Conservation (phyloP, 345 rosid species). For the Eucalyptus regnans region DNA sequence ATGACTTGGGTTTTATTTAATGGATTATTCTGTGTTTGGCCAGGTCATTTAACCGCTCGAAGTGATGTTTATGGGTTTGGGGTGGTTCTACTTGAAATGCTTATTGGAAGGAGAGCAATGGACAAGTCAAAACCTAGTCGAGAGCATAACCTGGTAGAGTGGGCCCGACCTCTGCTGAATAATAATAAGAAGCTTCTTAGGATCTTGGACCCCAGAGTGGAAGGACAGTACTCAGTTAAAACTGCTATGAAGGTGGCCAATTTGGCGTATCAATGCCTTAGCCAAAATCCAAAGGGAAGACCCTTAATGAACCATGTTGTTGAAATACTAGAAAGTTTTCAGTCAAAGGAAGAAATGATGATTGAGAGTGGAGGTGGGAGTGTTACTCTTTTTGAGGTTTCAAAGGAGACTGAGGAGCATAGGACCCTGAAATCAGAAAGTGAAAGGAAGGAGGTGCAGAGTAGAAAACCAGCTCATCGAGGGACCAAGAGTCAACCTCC, state of each 20-base stretch:
- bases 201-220: constrained; percentile 89
- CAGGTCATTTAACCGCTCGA: constrained; percentile 92
- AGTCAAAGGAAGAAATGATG: constrained; percentile 16
- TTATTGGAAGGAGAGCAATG: constrained; percentile 88
- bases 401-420: background rate
- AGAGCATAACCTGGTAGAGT: constrained; percentile 90
- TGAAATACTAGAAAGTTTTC: constrained; percentile 53
- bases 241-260: constrained; percentile 63
- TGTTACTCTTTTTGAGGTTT: constrained; percentile 45
- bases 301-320: constrained; percentile 85
- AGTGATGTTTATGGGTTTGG: constrained; percentile 98
- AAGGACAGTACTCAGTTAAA: constrained; percentile 61
- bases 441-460: background rate
- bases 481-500: constrained; percentile 44
- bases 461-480: constrained; percentile 16
- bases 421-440: background rate
- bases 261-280: constrained; percentile 79
- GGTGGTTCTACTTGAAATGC: constrained; percentile 91
- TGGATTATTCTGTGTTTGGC: background rate
- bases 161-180: constrained; percentile 90
- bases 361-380: constrained; percentile 21
- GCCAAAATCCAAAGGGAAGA: constrained; percentile 90
- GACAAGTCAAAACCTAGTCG: constrained; percentile 87
- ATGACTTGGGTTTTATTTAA: background rate
- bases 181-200: constrained; percentile 75